Evolutionary conservation across 176 grass and related monocot species (phyloP).

Genomic region (Zea luxurians): DNA sequence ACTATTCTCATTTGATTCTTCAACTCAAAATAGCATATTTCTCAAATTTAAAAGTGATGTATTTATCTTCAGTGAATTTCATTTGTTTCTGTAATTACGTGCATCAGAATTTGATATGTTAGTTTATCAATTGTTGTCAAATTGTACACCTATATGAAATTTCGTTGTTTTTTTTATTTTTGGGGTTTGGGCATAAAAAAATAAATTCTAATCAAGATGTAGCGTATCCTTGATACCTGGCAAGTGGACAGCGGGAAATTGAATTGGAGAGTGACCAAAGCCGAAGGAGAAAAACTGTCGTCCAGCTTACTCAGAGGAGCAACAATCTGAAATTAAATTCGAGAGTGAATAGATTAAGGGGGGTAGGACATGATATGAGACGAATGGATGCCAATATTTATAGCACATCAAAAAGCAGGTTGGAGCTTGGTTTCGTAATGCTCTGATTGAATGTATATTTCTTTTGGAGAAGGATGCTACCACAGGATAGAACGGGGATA

Average conservation of each 20-base stretch:
- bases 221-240: neutral
- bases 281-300: neutral
- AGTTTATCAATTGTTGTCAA: neutral
- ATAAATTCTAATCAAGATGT: neutral
- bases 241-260: neutral
- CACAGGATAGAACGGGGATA: neutral
- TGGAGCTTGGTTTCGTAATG: neutral
- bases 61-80: slow-evolving; percentile 14
- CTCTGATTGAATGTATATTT: neutral
- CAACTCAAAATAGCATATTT: neutral
- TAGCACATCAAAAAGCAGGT: neutral
- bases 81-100: neutral
- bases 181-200: neutral
- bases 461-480: neutral
- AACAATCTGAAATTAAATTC: neutral
- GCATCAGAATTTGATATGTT: neutral
- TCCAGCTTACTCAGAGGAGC: neutral
- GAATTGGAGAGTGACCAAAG: neutral
- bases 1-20: slow-evolving; percentile 27
- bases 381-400: neutral
- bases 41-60: neutral
- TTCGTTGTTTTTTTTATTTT: slow-evolving; percentile 4
- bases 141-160: neutral
- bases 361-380: neutral
- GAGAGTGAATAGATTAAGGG: neutral